Conservation (phyloP, 352 stramenopile genomes). For the Peronospora belbahrii region DNA sequence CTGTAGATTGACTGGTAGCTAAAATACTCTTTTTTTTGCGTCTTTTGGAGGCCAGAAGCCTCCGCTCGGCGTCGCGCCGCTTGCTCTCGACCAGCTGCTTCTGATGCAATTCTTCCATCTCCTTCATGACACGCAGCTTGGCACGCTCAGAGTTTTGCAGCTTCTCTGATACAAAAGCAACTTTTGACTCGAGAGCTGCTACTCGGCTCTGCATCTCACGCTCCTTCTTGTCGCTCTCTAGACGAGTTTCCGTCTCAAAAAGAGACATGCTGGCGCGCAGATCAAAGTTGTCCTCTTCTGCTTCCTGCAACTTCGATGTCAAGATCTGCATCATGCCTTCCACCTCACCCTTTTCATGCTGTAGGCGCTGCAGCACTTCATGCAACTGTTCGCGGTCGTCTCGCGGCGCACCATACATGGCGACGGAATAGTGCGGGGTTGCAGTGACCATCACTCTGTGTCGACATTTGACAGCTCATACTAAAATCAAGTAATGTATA, state of each 20-base stretch:
- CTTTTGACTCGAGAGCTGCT: slow-evolving; percentile 43
- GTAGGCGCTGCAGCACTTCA: slow-evolving; percentile 29
- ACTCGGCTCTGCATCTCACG: slow-evolving; percentile 38
- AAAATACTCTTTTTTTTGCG: slow-evolving; percentile 51
- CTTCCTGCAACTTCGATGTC: slow-evolving; percentile 33
- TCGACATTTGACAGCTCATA: not conserved
- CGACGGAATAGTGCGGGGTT: slow-evolving; percentile 11
- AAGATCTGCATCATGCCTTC: slow-evolving; percentile 52
- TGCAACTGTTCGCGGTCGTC: slow-evolving; percentile 19
- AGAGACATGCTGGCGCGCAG: slow-evolving; percentile 42
- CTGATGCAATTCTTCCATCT: slow-evolving; percentile 55
- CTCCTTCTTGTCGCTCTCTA: slow-evolving; percentile 33
- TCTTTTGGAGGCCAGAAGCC: slow-evolving; percentile 54
- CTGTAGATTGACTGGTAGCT: slow-evolving; percentile 40
- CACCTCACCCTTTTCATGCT: slow-evolving; percentile 44
- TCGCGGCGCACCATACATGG: slow-evolving; percentile 6
- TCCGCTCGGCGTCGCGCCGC: slow-evolving; percentile 54
- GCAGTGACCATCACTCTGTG: slow-evolving; percentile 11
- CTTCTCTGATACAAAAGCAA: slow-evolving; percentile 44
- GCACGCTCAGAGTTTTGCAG: slow-evolving; percentile 51
- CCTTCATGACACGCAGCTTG: slow-evolving; percentile 39
- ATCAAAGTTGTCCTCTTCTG: slow-evolving; percentile 60
- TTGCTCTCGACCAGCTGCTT: slow-evolving; percentile 53
- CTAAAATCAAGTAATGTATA: slow-evolving; percentile 1
- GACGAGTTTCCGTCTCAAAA: slow-evolving; percentile 43